Conservation (phyloP, 495 filamentous ascomycete species). For the Neurospora discreta region DNA sequence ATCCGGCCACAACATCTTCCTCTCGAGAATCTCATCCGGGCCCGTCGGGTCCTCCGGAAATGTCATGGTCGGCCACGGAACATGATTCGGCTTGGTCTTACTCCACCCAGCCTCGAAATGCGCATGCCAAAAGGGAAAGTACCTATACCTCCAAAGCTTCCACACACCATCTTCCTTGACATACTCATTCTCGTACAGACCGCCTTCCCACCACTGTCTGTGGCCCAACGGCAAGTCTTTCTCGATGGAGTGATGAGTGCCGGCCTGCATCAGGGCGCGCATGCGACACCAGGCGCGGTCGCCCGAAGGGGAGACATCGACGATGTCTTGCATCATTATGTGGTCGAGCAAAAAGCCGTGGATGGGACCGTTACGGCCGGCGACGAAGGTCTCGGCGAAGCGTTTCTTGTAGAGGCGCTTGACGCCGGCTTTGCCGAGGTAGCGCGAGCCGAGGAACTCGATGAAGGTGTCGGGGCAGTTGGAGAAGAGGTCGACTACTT, state of each 20-base stretch:
- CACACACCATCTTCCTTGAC: constrained; percentile 41
- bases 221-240: constrained; percentile 38
- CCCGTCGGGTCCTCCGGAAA: constrained; percentile 39
- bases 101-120: constrained; percentile 42
- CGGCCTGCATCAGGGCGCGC: constrained; percentile 44
- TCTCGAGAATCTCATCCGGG: constrained; percentile 42
- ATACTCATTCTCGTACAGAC: constrained; percentile 49
- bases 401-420: constrained; percentile 42
- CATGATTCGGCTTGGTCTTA: constrained; percentile 39
- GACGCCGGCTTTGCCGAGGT: constrained; percentile 41
- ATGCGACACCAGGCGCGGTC: constrained; percentile 42
- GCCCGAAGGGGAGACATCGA: constrained; percentile 35
- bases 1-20: constrained; percentile 45
- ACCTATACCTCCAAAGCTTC: constrained; percentile 44
- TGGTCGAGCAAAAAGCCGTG: constrained; percentile 46
- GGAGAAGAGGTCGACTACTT: constrained; percentile 41
- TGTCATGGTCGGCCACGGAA: constrained; percentile 33
- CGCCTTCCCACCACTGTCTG: constrained; percentile 46
- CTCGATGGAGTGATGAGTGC: constrained; percentile 37
- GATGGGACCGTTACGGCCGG: constrained; percentile 44
- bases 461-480: constrained; percentile 44
- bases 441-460: constrained; percentile 44
- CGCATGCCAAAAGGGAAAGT: constrained; percentile 48
- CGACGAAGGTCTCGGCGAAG: constrained; percentile 36
- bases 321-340: constrained; percentile 45